phyloP scores from a whole-genome alignment of 208 protist species.

The Trypanosoma vivax region DNA sequence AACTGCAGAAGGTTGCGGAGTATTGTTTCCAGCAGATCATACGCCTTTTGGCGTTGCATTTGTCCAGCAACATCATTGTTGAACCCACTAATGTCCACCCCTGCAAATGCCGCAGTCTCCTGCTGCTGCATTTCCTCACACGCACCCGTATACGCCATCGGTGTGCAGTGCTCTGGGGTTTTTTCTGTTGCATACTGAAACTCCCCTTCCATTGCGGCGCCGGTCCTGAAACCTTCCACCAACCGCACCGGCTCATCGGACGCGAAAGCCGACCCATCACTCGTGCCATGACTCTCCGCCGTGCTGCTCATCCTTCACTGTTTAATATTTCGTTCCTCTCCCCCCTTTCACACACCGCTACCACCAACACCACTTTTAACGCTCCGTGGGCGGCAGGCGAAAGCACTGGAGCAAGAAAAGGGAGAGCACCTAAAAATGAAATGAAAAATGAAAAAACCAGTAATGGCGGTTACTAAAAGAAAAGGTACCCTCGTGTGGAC shows the following conservation, averaged over 20 bases:
- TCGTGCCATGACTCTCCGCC: too few species aligned
- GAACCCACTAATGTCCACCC: slow-evolving; percentile 12
- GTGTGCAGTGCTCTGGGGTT: slow-evolving; percentile 20
- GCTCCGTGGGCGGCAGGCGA: neutral
- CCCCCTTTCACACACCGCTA: neutral
- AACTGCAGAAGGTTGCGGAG: slow-evolving; percentile 33
- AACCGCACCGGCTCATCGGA: slow-evolving; percentile 44
- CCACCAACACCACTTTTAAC: neutral
- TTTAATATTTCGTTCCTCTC: neutral
- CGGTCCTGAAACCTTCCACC: slow-evolving; percentile 43
- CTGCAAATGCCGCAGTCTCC: neutral
- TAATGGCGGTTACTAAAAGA: neutral
- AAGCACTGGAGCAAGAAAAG: neutral
- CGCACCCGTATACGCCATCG: neutral
- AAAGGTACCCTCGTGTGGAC: neutral
- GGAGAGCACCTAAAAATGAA: neutral
- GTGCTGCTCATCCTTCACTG: neutral
- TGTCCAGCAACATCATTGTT: slow-evolving; percentile 5
- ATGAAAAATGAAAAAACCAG: neutral
- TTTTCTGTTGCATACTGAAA: slow-evolving; percentile 52
- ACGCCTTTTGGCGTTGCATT: slow-evolving; percentile 22
- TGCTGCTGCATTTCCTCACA: neutral
- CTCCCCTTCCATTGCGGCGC: slow-evolving; percentile 48
- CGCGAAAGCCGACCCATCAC: slow-evolving; percentile 40
- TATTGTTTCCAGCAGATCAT: slow-evolving; percentile 35